Percentiles rank a stretch among this genome's conserved stretches.
Evolutionary conservation across 805 yeast species (phyloP).

Genomic region (Suhomyces sp.): DNA sequence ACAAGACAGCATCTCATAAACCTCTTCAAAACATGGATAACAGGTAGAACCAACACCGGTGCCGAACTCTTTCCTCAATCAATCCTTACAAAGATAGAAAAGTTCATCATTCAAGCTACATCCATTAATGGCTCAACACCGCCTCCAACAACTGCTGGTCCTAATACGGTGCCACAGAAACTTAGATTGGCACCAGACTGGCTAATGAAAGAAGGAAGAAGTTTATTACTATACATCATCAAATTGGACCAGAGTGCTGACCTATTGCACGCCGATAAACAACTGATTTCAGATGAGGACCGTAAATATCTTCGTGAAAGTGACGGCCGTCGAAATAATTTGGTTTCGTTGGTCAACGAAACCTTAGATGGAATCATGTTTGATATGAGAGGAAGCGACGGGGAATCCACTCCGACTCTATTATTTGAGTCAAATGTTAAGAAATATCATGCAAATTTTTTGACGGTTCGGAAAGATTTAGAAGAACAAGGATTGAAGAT

Average conservation of each 20-base stretch:
- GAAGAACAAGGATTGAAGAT: conserved; percentile 27
- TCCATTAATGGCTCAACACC: conserved; percentile 18
- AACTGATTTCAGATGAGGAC: neutral
- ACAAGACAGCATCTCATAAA: conserved; percentile 41
- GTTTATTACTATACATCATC: conserved; percentile 35
- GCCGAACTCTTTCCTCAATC: conserved; percentile 32
- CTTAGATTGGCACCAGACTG: conserved; percentile 25
- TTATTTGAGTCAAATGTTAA: conserved; percentile 26
- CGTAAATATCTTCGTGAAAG: conserved; percentile 10
- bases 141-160: conserved; percentile 5
- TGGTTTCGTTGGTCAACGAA: conserved; percentile 31
- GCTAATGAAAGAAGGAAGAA: conserved; percentile 37
- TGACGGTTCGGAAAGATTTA: conserved; percentile 20
- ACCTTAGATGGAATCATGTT: conserved; percentile 29
- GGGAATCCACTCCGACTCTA: conserved; percentile 13
- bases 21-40: conserved; percentile 42
- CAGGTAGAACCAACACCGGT: conserved; percentile 35
- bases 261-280: neutral
- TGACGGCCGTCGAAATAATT: conserved; percentile 24
- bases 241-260: conserved; percentile 8
- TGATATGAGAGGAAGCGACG: conserved; percentile 13
- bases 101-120: conserved; percentile 41
- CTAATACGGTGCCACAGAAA: conserved; percentile 1
- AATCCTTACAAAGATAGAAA: conserved; percentile 32
- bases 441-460: conserved; percentile 22